Conservation (phyloP, 371 early-diverging fungal genomes). For the Mucor lusitanicus region DNA sequence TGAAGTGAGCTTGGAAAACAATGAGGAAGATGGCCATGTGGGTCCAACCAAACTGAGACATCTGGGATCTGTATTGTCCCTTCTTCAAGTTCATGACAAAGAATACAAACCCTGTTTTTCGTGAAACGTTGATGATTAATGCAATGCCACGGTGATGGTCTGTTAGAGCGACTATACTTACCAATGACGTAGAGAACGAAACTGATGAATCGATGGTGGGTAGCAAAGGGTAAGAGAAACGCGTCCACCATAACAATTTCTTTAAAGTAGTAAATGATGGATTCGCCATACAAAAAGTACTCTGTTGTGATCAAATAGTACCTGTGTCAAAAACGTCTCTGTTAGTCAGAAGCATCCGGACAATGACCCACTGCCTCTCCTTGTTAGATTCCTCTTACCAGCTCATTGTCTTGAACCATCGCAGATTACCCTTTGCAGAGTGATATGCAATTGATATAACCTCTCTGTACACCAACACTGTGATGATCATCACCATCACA, state of each 20-base stretch:
- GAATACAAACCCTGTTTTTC: conserved; percentile 77
- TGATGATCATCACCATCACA: conserved; percentile 81
- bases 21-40: conserved; percentile 94
- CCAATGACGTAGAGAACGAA: conserved; percentile 87
- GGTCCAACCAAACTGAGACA: conserved; percentile 94
- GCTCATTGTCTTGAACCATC: conserved; percentile 92
- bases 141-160: not conserved
- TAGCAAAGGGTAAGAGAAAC: conserved; percentile 82
- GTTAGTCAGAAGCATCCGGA: not conserved
- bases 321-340: conserved; percentile 32
- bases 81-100: conserved; percentile 94
- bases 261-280: conserved; percentile 88
- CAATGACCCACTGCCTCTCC: not conserved
- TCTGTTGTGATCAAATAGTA: conserved; percentile 86
- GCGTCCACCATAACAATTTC: conserved; percentile 80
- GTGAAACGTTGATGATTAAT: not conserved
- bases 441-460: conserved; percentile 87
- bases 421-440: conserved; percentile 83
- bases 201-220: conserved; percentile 95
- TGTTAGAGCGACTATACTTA: conserved; percentile 22
- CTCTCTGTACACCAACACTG: conserved; percentile 83
- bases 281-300: conserved; percentile 94
- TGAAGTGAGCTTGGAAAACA: conserved; percentile 89
- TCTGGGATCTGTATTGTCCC: conserved; percentile 87
- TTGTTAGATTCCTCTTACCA: conserved; percentile 58